Base-by-base conservation (phyloP, 2,329 filamentous ascomycete genomes). In the Diaporthe sp. region DNA sequence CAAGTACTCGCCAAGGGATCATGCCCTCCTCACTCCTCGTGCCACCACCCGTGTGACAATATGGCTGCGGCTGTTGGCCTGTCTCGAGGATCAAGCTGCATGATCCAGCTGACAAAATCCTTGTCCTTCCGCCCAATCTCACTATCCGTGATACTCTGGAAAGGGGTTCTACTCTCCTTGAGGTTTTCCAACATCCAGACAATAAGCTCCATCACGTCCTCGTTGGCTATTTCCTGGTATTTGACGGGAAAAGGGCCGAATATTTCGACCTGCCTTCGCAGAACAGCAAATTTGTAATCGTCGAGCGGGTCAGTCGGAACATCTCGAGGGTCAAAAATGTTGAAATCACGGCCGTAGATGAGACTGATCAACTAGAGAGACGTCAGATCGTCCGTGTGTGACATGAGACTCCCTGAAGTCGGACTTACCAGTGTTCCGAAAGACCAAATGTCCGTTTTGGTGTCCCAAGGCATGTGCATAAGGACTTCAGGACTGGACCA, bases 181-280 rank as follows among this genome's bases (percentile, higher is more conserved):
- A 67, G 44, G 19, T 67, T 67, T 44, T 67, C 44, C 44, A 67
- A 17, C 61, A 67, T 51, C 61, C 61, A 67, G 19, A 67, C 9
- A 25, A 67, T 22, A 13, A 67, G 61, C 22, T 67, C 44, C 44
- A 67, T 51, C 19, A 67, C 61, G 10, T 51, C 42, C 13, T 67
- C 28, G 28, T 37, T 67, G 44, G 61, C 44, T 2, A 67, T 67
- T 37, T 51, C 61, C 28, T 67, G 9, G 46, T 67, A 67, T 5
- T 51, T 67, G 61, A 51, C 28, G n/a, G 61, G 44, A 12, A 51
- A 51, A 22, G 61, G 61, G 10, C 61, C 61, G 22, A 67, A 67
- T 7, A 67, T n/a, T 17, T 67, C 61, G 10, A 67, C 61, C 13
- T 67, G 44, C 25, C 44, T 67, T 19, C 44, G 13, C 19, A 67